Conservation (phyloP, 768 basidiomycete genomes). For the Hericium alpestre region DNA sequence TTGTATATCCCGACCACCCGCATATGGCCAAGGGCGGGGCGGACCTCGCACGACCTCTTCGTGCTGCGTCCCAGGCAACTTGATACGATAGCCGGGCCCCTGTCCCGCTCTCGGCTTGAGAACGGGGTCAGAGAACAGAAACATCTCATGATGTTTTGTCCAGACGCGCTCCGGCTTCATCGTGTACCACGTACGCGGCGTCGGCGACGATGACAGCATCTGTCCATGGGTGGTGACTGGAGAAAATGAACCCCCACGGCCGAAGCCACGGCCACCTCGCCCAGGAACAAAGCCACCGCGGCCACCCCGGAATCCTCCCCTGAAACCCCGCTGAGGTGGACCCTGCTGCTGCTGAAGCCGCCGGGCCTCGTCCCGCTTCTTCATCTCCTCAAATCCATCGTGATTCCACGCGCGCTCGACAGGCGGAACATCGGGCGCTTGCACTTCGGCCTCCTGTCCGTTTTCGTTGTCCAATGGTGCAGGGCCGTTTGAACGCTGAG, state of each 20-base stretch:
- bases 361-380: constrained; percentile 54
- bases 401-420: constrained; percentile 73
- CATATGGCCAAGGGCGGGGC: constrained; percentile 10
- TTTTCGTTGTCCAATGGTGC: constrained; percentile 10
- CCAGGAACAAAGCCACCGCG: constrained; percentile 31
- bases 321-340: constrained; percentile 31
- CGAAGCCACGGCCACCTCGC: constrained; percentile 31
- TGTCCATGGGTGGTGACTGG: constrained; percentile 16
- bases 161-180: constrained; percentile 74
- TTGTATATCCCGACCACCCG: constrained; percentile 4
- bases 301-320: constrained; percentile 35
- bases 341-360: constrained; percentile 26
- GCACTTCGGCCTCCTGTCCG: constrained; percentile 8
- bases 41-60: constrained; percentile 33
- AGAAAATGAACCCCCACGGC: constrained; percentile 27
- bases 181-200: constrained; percentile 44
- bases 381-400: constrained; percentile 85
- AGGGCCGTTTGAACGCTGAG: constrained; percentile 7
- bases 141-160: constrained; percentile 76
- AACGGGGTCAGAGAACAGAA: constrained; percentile 54
- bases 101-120: constrained; percentile 50
- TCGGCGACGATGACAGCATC: constrained; percentile 27
- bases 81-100: constrained; percentile 47
- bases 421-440: constrained; percentile 23
- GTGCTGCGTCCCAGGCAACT: constrained; percentile 40